Conservation (phyloP, 2,329 filamentous ascomycete species). For the Onygena corvina region DNA sequence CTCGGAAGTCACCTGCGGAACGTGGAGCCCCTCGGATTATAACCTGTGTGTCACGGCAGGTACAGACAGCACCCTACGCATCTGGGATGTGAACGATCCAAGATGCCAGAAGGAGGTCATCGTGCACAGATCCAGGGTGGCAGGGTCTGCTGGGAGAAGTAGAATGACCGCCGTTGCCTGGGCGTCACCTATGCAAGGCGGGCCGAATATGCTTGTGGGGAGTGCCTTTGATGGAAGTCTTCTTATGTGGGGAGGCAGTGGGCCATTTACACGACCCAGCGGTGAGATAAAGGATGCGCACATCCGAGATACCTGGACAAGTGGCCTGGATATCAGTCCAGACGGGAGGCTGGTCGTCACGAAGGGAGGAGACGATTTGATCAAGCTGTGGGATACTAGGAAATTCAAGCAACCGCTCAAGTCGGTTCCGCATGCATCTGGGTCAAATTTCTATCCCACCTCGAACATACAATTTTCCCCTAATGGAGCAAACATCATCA, state of each 20-base stretch:
- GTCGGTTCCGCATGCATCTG: constrained; percentile 65
- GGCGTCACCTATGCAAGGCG: constrained; percentile 65
- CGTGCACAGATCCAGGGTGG: constrained; percentile 86
- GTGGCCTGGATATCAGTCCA: constrained; percentile 76
- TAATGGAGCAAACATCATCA: constrained; percentile 70
- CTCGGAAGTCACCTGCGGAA: constrained; percentile 76
- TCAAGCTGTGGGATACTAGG: constrained; percentile 93
- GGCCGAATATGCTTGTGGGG: constrained; percentile 63
- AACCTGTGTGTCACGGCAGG: constrained; percentile 82
- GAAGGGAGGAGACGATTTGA: constrained; percentile 76
- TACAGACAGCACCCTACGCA: constrained; percentile 86
- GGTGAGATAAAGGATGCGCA: constrained; percentile 81
- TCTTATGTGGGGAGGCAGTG: constrained; percentile 83
- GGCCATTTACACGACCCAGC: constrained; percentile 68
- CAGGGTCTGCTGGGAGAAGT: constrained; percentile 76
- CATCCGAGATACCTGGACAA: constrained; percentile 72
- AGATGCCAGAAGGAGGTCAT: constrained; percentile 85
- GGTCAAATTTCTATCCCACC: constrained; percentile 69
- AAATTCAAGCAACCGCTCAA: constrained; percentile 89
- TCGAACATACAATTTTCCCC: constrained; percentile 85
- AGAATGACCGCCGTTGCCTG: constrained; percentile 90
- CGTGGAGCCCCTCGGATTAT: constrained; percentile 79
- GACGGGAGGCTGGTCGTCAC: constrained; percentile 88
- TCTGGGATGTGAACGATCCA: constrained; percentile 93
- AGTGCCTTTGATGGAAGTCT: constrained; percentile 81